Evolutionary conservation across 371 early-diverging fungal genomes (phyloP).

Genomic region (Synchytrium microbalum): DNA sequence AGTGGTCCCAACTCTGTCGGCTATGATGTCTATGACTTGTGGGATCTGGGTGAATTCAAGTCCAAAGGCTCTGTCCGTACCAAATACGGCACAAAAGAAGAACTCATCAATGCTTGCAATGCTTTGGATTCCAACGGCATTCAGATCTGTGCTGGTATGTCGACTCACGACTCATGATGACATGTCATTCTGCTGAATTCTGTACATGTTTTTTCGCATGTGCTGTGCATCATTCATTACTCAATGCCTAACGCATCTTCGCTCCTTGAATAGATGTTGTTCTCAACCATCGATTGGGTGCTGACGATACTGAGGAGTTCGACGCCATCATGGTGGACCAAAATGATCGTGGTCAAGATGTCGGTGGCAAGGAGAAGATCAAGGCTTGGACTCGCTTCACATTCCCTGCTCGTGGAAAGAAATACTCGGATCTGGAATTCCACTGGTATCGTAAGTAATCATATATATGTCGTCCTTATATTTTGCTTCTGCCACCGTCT

Average conservation of each 20-base stretch:
- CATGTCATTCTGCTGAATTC: too few species aligned
- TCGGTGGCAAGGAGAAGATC: constrained; percentile 28
- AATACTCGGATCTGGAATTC: constrained; percentile 34
- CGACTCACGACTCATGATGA: too few species aligned
- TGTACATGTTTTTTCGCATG: too few species aligned
- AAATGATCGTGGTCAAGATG: constrained; percentile 24
- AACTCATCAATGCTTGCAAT: constrained; percentile 25
- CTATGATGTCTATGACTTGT: constrained; percentile 33
- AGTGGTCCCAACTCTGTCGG: constrained; percentile 23
- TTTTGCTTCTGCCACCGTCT: too few species aligned
- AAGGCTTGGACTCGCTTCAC: constrained; percentile 34
- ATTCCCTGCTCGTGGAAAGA: constrained; percentile 28
- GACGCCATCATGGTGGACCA: constrained; percentile 26
- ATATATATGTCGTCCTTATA: too few species aligned
- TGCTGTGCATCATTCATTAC: too few species aligned
- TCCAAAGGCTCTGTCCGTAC: constrained; percentile 31
- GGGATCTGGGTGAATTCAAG: constrained; percentile 40
- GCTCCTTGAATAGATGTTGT: too few species aligned
- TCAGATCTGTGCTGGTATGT: constrained; percentile 27
- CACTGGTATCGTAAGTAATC: too few species aligned
- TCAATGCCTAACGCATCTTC: too few species aligned
- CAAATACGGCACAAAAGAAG: constrained; percentile 34
- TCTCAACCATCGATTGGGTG: constrained; percentile 30
- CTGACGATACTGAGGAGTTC: constrained; percentile 32
- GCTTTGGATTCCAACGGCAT: constrained; percentile 24